Conservation (phyloP, 139 green algal species). For the Chlorella sorokiniana region DNA sequence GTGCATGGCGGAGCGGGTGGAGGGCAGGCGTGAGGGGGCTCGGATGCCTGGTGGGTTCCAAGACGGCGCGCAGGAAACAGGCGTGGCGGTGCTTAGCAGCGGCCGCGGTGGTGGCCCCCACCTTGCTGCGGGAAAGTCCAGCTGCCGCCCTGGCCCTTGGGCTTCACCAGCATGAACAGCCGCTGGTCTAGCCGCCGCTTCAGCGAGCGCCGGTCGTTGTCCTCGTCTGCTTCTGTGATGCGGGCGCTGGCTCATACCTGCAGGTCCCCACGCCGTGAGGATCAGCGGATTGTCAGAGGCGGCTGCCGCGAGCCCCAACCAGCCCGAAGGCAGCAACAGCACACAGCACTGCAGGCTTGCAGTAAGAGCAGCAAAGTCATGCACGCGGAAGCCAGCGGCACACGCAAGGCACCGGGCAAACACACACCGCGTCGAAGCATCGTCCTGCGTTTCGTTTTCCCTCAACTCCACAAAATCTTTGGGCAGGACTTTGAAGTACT, state of each 20-base stretch:
- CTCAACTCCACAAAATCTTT: constrained; percentile 27
- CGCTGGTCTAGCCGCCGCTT: constrained; percentile 51
- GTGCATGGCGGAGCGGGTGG: too few species aligned
- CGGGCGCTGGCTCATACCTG: constrained; percentile 45
- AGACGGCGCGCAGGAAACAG: too few species aligned
- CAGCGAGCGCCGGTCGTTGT: constrained; percentile 35
- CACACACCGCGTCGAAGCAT: background rate
- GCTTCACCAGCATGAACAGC: constrained; percentile 50
- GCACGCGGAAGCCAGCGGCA: background rate
- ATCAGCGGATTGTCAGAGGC: too few species aligned
- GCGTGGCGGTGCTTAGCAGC: too few species aligned
- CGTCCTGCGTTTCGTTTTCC: constrained; percentile 6
- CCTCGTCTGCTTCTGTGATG: constrained; percentile 39
- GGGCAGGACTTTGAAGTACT: constrained; percentile 32
- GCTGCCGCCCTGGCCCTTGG: background rate
- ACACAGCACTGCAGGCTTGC: too few species aligned
- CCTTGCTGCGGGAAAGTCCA: constrained; percentile 22
- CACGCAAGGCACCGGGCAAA: background rate
- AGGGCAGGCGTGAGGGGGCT: too few species aligned
- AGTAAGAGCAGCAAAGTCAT: background rate
- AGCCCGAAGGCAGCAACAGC: too few species aligned
- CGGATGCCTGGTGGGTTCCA: too few species aligned
- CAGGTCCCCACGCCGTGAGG: too few species aligned
- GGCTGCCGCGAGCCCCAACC: too few species aligned
- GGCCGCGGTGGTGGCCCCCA: background rate